Conservation (phyloP, 768 basidiomycete genomes). For the Kwoniella mangroviensis region DNA sequence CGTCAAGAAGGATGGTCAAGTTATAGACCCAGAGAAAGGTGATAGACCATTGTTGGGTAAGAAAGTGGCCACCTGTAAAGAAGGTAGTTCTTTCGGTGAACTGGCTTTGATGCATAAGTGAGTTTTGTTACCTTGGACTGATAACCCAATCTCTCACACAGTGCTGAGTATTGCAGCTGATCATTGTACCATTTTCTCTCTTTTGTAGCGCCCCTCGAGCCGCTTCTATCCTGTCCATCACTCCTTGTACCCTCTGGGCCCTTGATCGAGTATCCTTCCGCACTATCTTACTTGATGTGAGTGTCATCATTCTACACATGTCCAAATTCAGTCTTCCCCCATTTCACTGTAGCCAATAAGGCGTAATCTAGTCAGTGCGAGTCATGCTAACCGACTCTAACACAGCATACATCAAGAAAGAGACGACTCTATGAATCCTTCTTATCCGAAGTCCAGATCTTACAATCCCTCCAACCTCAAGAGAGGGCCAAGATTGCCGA, state of each 20-base stretch:
- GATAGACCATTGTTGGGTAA: slow-evolving; percentile 58
- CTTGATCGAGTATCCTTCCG: slow-evolving; percentile 98
- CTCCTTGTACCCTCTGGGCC: slow-evolving; percentile 81
- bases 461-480: slow-evolving; percentile 80
- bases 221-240: slow-evolving; percentile 86
- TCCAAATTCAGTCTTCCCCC: neutral
- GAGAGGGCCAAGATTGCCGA: slow-evolving; percentile 98
- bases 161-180: neutral
- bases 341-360: neutral
- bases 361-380: too few relatives aligned
- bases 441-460: slow-evolving; percentile 83
- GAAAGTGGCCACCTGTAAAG: slow-evolving; percentile 80
- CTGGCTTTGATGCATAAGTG: slow-evolving; percentile 94
- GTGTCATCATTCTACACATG: slow-evolving; percentile 13
- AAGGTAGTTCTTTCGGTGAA: slow-evolving; percentile 90
- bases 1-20: slow-evolving; percentile 55
- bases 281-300: slow-evolving; percentile 84
- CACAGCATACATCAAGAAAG: slow-evolving; percentile 75
- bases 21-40: slow-evolving; percentile 41
- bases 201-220: slow-evolving; percentile 75
- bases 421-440: slow-evolving; percentile 97
- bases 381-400: slow-evolving; percentile 4
- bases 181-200: slow-evolving; percentile 2
- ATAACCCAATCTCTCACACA: neutral
- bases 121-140: slow-evolving; percentile 27